Evolutionary conservation across 345 rosid genomes (phyloP).

Genomic region (Salix brachista): DNA sequence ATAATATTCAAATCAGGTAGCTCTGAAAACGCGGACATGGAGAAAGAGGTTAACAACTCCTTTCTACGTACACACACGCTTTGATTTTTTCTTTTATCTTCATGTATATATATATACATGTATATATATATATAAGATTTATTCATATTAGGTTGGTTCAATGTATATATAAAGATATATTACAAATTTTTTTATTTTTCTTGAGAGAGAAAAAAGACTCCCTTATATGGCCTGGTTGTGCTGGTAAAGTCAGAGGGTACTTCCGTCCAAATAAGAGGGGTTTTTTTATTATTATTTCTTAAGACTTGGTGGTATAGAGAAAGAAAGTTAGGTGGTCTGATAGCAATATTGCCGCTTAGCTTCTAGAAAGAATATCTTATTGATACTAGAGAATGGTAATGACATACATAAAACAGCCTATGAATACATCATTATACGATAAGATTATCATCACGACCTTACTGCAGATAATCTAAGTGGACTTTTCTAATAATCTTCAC

Average conservation of each 20-base stretch:
- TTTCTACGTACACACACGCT: neutral
- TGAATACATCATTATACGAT: neutral
- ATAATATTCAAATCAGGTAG: conserved; percentile 17
- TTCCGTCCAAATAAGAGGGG: conserved; percentile 7
- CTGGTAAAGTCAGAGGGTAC: neutral
- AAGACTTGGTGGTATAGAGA: neutral
- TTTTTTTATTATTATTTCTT: neutral
- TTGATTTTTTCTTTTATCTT: conserved; percentile 10
- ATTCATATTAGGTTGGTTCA: too few species aligned
- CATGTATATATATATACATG: neutral
- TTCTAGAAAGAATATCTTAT: conserved; percentile 22
- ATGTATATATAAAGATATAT: neutral
- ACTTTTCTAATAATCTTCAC: neutral
- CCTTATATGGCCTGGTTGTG: neutral
- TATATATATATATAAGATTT: too few species aligned
- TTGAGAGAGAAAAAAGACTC: too few species aligned
- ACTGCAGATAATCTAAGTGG: neutral
- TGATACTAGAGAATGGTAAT: neutral
- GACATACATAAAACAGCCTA: neutral
- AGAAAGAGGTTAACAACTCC: conserved; percentile 25
- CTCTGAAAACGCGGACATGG: conserved; percentile 9
- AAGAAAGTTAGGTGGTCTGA: conserved; percentile 1
- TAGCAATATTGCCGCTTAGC: conserved; percentile 1
- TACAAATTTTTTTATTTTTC: too few species aligned
- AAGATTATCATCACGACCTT: conserved; percentile 13